These are phyloP conservation scores for Mucuna pruriens DNA, from an alignment of 306 rosid species.

Conservation along the genomic window DNA sequence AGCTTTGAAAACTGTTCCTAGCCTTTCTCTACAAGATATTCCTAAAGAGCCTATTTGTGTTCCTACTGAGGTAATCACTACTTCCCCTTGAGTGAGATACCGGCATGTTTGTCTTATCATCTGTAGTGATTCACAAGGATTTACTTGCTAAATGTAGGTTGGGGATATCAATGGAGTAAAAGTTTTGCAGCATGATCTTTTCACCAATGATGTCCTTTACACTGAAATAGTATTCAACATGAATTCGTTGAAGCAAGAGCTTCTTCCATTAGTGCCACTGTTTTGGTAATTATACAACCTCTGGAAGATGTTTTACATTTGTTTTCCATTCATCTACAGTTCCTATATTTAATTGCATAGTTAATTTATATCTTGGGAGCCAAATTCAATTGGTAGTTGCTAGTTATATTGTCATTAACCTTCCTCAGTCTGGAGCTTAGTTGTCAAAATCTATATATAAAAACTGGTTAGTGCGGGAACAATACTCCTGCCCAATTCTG, in stretches of 20 bases:
- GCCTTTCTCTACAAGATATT: constrained; percentile 90
- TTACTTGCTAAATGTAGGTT: constrained; percentile 60
- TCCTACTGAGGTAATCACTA: constrained; percentile 74
- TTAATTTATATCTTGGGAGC: not conserved
- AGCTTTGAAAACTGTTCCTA: constrained; percentile 90
- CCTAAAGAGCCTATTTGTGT: constrained; percentile 85
- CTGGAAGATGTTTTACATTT: constrained; percentile 35
- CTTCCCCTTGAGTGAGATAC: constrained; percentile 27
- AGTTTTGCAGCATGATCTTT: constrained; percentile 91
- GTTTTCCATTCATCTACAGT: not conserved
- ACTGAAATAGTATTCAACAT: constrained; percentile 85
- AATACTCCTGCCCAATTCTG: not conserved
- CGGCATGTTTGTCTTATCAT: constrained; percentile 28
- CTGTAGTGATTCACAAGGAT: constrained; percentile 25
- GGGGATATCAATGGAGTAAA: constrained; percentile 85
- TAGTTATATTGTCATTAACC: not conserved
- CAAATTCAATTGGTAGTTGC: not conserved
- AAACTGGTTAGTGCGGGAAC: not conserved
- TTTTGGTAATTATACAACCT: constrained; percentile 74
- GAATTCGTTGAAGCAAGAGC: constrained; percentile 89
- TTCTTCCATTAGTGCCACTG: constrained; percentile 88
- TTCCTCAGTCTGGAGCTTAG: constrained; percentile 21
- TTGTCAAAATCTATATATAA: not conserved
- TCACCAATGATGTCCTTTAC: constrained; percentile 95
- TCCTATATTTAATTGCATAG: constrained; percentile 2